Percentiles rank a stretch among this genome's conserved stretches.
Evolutionary conservation across 345 rosid species (phyloP).

Genomic region (Pistacia vera): DNA sequence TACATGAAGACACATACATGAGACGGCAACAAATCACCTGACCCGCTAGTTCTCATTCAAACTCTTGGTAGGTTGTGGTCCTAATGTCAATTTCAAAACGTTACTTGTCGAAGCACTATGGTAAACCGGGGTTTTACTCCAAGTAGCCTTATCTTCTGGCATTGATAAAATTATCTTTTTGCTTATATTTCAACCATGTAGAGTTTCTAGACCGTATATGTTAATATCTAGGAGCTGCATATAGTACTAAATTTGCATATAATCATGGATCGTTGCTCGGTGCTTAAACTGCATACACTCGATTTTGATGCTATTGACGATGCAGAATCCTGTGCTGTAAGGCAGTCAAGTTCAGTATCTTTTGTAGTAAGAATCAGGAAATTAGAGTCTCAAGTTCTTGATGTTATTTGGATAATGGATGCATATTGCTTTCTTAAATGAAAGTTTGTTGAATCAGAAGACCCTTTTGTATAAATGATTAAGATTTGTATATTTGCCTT

Average conservation of each 20-base stretch:
- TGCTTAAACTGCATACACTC: neutral
- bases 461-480: neutral
- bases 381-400: neutral
- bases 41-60: conserved; percentile 10
- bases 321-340: neutral
- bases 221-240: conserved; percentile 5
- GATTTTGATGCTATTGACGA: neutral
- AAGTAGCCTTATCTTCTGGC: no score
- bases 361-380: neutral
- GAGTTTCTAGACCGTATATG: neutral
- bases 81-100: neutral
- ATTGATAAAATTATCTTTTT: no score
- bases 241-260: neutral
- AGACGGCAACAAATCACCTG: conserved; percentile 77
- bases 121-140: neutral
- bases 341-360: neutral
- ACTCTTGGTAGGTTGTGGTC: neutral
- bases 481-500: neutral
- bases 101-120: neutral
- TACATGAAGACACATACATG: conserved; percentile 76
- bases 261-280: neutral
- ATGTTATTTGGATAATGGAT: neutral
- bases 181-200: neutral
- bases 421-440: neutral
- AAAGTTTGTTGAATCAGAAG: neutral